Evolutionary conservation across 2,329 filamentous ascomycete genomes (phyloP), one percentile per base, ranked within the genome.

Genomic region (Colletotrichum musae): DNA sequence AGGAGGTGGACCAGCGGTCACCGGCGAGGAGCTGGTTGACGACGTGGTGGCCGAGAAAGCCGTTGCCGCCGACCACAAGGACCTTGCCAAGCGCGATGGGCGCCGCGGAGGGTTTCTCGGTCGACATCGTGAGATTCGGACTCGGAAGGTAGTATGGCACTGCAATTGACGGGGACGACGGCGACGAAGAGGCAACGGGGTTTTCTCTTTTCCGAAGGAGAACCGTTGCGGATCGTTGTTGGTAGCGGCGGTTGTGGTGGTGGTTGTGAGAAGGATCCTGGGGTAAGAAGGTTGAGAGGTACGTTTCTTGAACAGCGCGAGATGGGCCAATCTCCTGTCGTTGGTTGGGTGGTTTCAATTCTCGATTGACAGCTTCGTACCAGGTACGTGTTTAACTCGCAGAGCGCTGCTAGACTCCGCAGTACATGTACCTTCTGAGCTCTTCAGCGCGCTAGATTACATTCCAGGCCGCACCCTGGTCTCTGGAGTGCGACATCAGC

Each of bases 41-140:
- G 74, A 95, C 91, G 82, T 95, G 92, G 82, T 93, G 91, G 78
- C 93, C 93, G 16, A 96, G 87, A 82, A 96, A 95, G 73, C 93
- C 93, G 78, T 93, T 95, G 78, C 93, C 93, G 76, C 93, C 93
- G 74, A 95, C 90, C 73, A 96, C 91, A 74, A 95, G 86, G 75
- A 94, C 92, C 72, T 87, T 89, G 77, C 92, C 92, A 59, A 94
- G 84, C 63, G 79, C 72, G 71, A 80, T 60, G 21, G 47, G 47
- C 21, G 47, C 7, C 32, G 32, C 52, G 2, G 65, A 45, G 13
- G 53, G 80, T 74, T 85, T 80, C 72, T 80, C 79, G 69, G 76
- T 73, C 13, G 72, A 70, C 71, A 72, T 72, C 32, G 28, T 48
- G 39, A 43, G 39, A 52, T 32, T 21, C 48, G 7, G 12, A 36